These are phyloP conservation scores for Apiospora phragmitis DNA, from an alignment of 2,329 filamentous ascomycete species.

Conservation along the genomic window DNA sequence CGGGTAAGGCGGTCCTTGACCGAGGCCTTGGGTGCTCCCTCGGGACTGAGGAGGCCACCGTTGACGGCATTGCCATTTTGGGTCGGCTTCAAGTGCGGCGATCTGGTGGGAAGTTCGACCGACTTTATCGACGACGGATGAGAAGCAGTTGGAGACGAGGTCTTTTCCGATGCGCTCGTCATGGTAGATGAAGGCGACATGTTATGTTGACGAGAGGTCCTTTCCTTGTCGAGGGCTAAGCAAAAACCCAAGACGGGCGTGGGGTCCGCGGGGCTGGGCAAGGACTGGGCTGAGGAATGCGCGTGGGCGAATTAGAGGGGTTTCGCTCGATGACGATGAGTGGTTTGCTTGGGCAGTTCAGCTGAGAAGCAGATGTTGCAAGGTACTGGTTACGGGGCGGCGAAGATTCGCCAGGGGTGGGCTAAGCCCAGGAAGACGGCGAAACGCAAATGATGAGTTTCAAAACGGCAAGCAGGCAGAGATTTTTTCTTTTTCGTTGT, in stretches of 20 bases:
- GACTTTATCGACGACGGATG: constrained; percentile 35
- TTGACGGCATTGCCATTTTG: constrained; percentile 33
- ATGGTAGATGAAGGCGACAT: constrained; percentile 24
- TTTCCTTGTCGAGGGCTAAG: neutral
- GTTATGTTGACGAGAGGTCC: neutral
- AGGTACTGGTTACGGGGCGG: constrained; percentile 22
- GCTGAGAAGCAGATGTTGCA: constrained; percentile 15
- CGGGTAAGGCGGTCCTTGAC: constrained; percentile 65
- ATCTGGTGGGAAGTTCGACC: constrained; percentile 28
- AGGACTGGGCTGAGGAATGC: constrained; percentile 2
- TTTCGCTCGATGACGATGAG: constrained; percentile 6
- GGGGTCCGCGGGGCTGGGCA: constrained; percentile 5
- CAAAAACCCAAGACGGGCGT: constrained; percentile 6
- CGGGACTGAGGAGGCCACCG: constrained; percentile 25
- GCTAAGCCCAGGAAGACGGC: constrained; percentile 32
- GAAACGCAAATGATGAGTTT: constrained; percentile 26
- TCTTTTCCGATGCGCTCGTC: constrained; percentile 34
- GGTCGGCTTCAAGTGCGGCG: constrained; percentile 27
- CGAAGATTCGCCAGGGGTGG: constrained; percentile 33
- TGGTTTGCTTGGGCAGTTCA: constrained; percentile 7
- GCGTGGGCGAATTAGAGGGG: constrained; percentile 6
- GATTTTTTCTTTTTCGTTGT: constrained; percentile 14
- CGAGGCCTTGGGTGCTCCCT: constrained; percentile 52
- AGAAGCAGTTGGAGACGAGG: constrained; percentile 30
- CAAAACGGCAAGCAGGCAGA: constrained; percentile 27